phyloP scores from a whole-genome alignment of 192 early-diverging fungal genomes.

The Backusella parvicylindrica region DNA sequence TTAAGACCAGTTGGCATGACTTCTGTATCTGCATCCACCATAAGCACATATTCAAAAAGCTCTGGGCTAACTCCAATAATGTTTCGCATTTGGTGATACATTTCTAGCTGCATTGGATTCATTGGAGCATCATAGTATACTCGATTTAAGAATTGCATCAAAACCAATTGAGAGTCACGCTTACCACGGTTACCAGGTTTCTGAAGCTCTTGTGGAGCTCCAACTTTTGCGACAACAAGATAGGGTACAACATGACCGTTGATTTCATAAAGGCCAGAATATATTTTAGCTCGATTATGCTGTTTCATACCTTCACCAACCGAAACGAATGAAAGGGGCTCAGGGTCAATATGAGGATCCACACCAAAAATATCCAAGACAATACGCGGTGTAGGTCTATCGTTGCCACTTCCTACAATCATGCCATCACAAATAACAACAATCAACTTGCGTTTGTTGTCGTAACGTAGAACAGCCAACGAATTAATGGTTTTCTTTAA shows the following conservation, averaged over 20 bases:
- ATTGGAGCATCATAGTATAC: slow-evolving; percentile 92
- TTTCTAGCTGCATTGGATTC: slow-evolving; percentile 94
- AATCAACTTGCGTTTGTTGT: slow-evolving; percentile 85
- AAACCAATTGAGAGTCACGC: slow-evolving; percentile 95
- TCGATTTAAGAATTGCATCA: slow-evolving; percentile 97
- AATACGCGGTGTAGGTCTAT: slow-evolving; percentile 94
- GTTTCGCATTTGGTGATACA: slow-evolving; percentile 98
- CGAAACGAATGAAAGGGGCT: slow-evolving; percentile 78
- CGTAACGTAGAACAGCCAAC: slow-evolving; percentile 70
- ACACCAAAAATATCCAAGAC: slow-evolving; percentile 91
- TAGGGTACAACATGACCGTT: slow-evolving; percentile 89
- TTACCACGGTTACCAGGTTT: slow-evolving; percentile 96
- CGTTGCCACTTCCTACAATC: slow-evolving; percentile 95
- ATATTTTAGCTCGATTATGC: slow-evolving; percentile 93
- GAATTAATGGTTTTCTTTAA: slow-evolving; percentile 83
- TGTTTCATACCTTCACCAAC: slow-evolving; percentile 89
- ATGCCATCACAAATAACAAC: slow-evolving; percentile 89
- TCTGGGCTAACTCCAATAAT: slow-evolving; percentile 94
- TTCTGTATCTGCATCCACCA: slow-evolving; percentile 97
- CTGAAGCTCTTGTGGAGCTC: slow-evolving; percentile 74
- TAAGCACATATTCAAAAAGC: slow-evolving; percentile 94
- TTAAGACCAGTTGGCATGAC: slow-evolving; percentile 88
- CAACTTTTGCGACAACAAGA: slow-evolving; percentile 91
- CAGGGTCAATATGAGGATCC: slow-evolving; percentile 69
- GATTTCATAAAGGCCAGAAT: slow-evolving; percentile 90